A percentile compares a stretch with the other conserved stretches of the same genome.
These are phyloP conservation scores for Mallotus nudiflorus DNA, from an alignment of 345 rosid species.

Conservation along the genomic window DNA sequence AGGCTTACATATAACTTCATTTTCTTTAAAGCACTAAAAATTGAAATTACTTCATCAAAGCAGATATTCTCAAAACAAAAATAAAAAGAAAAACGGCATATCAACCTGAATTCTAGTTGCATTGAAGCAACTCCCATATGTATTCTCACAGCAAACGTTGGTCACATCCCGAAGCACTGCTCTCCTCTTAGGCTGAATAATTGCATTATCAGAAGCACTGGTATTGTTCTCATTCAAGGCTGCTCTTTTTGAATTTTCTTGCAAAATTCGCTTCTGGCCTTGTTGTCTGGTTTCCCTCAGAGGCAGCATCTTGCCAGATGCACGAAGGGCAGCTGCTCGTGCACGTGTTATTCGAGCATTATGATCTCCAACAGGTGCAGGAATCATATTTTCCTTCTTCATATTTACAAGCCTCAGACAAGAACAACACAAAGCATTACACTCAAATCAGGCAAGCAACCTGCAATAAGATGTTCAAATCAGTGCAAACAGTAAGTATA, in stretches of 20 bases:
- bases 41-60: background rate
- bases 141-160: slow-evolving; percentile 48
- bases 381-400: slow-evolving; percentile 49
- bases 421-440: slow-evolving; percentile 30
- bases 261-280: slow-evolving; percentile 34
- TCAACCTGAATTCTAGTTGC: slow-evolving; percentile 59
- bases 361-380: slow-evolving; percentile 33
- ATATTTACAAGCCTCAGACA: slow-evolving; percentile 42
- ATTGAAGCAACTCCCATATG: slow-evolving; percentile 50
- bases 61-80: background rate
- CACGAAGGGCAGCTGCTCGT: slow-evolving; percentile 53
- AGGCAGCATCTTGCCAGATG: slow-evolving; percentile 36
- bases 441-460: slow-evolving; percentile 12
- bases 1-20: background rate
- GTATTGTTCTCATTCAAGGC: slow-evolving; percentile 50
- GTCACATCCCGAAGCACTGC: slow-evolving; percentile 75
- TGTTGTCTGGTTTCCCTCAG: slow-evolving; percentile 36
- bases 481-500: background rate
- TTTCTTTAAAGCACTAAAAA: background rate
- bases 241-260: slow-evolving; percentile 46
- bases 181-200: slow-evolving; percentile 51
- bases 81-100: slow-evolving; percentile 13
- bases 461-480: slow-evolving; percentile 27
- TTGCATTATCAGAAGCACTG: slow-evolving; percentile 28
- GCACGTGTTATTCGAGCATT: slow-evolving; percentile 72